Base-by-base conservation (phyloP, 208 protist species). In the Borovskyia barvae region DNA sequence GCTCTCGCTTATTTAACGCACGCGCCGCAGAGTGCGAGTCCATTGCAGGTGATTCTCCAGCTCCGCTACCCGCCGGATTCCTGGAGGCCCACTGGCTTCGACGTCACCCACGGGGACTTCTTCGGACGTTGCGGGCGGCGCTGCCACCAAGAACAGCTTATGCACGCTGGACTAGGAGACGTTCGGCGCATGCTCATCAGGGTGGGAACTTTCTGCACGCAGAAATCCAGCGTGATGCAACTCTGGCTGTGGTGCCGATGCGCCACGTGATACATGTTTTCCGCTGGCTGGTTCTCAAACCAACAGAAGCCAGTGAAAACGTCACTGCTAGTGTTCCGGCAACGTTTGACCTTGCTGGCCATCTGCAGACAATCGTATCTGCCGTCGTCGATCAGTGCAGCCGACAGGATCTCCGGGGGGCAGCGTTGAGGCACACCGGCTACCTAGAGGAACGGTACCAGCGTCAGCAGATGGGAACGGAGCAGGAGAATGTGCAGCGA, bases 401-500 rank as follows among this genome's bases (percentile, higher is more conserved):
- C 32, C 64, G 57, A 14, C 52, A 84, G 36, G 80, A 90, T 47
- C 54, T 85, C 39, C 76, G 83, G 22, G 83, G 83, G 0, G 70
- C 77, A 11, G 77, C 80, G 1, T 59, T 90, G 43, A 70, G 68
- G 24, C 80, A 90, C 49, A 37, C 53, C 20, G 53, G 59, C 28
- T 77, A 75, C 66, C 46, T 89, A 24, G 82, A 89, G 63, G 25
- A 39, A 5, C 66, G 66, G 3, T 73, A 60, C 24, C 51, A 47
- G 15, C 57, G 47, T 28, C 58, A 65, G 36, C 37, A 63, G 20
- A 28, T 35, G 7, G 58, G 55, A 4, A 14, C 48, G 22, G 39
- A 56, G 39, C 20, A 36, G 33, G 22, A 24, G 42, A 46, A 56
- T 22, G 11, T 54, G 19, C 56, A 50, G 15, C 46, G 51, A 1